These are phyloP conservation scores for Raphanus hybrid DNA, from an alignment of 441 rosid genomes.

Conservation along the genomic window DNA sequence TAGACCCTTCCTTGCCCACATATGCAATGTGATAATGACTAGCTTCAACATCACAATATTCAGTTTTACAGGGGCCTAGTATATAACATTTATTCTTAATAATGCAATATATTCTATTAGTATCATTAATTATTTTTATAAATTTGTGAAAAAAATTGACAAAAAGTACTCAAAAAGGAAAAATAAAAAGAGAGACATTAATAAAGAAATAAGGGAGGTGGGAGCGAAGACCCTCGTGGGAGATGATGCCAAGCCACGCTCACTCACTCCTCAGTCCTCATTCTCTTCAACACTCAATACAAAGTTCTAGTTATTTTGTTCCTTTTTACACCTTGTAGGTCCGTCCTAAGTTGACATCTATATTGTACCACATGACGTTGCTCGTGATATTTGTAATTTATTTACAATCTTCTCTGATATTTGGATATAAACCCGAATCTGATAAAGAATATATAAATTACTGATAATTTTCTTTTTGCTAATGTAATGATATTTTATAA, in stretches of 20 bases:
- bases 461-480: background rate
- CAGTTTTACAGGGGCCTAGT: constrained; percentile 11
- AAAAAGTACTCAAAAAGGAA: constrained; percentile 26
- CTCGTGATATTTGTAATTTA: constrained; percentile 22
- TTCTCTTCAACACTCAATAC: constrained; percentile 23
- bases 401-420: background rate
- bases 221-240: constrained; percentile 43
- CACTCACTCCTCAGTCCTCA: constrained; percentile 16
- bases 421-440: background rate
- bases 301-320: constrained; percentile 26
- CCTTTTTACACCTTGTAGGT: constrained; percentile 25
- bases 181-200: constrained; percentile 37
- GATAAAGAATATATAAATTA: background rate
- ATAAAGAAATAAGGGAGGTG: constrained; percentile 25
- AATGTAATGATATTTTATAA: too few relatives aligned
- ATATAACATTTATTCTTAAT: constrained; percentile 15
- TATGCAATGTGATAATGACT: constrained; percentile 30
- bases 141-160: constrained; percentile 16
- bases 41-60: constrained; percentile 35
- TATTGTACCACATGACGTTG: constrained; percentile 9
- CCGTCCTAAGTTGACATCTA: constrained; percentile 27
- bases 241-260: constrained; percentile 41
- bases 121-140: background rate
- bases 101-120: constrained; percentile 17
- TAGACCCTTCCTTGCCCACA: constrained; percentile 19